phyloP scores from a whole-genome alignment of 2,329 filamentous ascomycete genomes.

The Colletotrichum camelliae region DNA sequence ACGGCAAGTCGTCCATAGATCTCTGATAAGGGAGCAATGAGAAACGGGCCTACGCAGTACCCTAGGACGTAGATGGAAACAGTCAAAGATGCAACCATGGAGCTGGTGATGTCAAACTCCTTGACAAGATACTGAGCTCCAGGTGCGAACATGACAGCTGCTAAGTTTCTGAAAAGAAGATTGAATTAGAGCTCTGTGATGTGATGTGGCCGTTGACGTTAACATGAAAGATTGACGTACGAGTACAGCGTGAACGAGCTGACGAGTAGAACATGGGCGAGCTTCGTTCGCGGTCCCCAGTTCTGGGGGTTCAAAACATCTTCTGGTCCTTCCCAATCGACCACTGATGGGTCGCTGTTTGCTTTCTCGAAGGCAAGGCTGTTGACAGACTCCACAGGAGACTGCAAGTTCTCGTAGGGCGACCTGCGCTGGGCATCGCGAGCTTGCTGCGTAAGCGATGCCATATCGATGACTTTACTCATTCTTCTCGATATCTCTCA shows the following conservation, averaged over 20 bases:
- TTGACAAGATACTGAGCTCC: constrained; percentile 54
- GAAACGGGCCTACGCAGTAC: constrained; percentile 61
- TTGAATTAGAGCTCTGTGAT: neutral
- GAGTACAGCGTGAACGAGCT: constrained; percentile 43
- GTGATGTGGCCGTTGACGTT: neutral
- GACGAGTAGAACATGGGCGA: constrained; percentile 40
- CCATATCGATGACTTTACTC: neutral
- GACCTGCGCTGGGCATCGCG: neutral
- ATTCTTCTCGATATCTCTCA: neutral
- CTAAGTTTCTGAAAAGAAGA: constrained; percentile 24
- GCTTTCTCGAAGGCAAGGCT: neutral
- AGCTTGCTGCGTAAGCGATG: neutral
- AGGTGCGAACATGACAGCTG: constrained; percentile 63
- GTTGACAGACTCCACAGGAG: neutral
- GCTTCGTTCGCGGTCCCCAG: constrained; percentile 50
- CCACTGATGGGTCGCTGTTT: constrained; percentile 33
- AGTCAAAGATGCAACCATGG: constrained; percentile 54
- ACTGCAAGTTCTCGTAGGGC: neutral
- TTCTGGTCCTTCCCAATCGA: constrained; percentile 64
- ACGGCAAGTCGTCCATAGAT: constrained; percentile 38
- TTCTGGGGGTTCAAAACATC: constrained; percentile 66
- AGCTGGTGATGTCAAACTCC: constrained; percentile 52
- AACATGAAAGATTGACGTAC: constrained; percentile 14
- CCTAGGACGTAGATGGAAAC: constrained; percentile 71
- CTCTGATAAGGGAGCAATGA: constrained; percentile 52